Evolutionary conservation across 2,329 filamentous ascomycete species (phyloP).

Genomic region (Microsporum canis): DNA sequence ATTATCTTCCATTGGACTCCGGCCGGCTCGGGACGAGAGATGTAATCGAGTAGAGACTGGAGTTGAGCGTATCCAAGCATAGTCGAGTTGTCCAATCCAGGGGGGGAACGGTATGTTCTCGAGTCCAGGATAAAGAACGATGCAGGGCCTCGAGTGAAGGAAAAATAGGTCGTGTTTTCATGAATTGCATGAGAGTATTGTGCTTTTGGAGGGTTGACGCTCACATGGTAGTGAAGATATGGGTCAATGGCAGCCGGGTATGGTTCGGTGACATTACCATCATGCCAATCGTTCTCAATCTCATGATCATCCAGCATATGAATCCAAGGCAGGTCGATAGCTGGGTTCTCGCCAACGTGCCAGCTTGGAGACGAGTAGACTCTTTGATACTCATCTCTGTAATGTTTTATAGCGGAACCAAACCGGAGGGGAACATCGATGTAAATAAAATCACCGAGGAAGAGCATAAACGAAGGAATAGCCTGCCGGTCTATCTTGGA

Average conservation of each 20-base stretch:
- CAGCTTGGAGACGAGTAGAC: conserved; percentile 95
- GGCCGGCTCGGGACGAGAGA: conserved; percentile 57
- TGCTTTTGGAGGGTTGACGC: conserved; percentile 63
- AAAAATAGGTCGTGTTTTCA: conserved; percentile 66
- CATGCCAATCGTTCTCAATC: conserved; percentile 82
- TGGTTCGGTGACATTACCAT: conserved; percentile 65
- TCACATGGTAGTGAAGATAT: conserved; percentile 75
- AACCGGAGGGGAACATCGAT: conserved; percentile 71
- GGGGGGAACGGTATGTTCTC: conserved; percentile 62
- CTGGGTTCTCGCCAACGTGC: conserved; percentile 50
- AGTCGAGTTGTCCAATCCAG: conserved; percentile 51
- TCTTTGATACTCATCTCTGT: conserved; percentile 83
- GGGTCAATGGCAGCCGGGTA: conserved; percentile 72
- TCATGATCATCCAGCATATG: conserved; percentile 96
- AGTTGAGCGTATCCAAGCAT: conserved; percentile 79
- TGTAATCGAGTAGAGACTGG: conserved; percentile 64
- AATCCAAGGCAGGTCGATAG: conserved; percentile 69
- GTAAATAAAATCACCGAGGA: conserved; percentile 41
- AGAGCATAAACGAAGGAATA: conserved; percentile 47
- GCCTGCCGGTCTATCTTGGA: conserved; percentile 51
- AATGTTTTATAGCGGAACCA: conserved; percentile 60
- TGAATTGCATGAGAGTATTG: conserved; percentile 39
- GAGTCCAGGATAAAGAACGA: conserved; percentile 95
- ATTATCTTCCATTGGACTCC: conserved; percentile 91
- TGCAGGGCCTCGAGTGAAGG: conserved; percentile 79